Conservation (phyloP, 371 early-diverging fungal species). For the Chytridium lagenaria region DNA sequence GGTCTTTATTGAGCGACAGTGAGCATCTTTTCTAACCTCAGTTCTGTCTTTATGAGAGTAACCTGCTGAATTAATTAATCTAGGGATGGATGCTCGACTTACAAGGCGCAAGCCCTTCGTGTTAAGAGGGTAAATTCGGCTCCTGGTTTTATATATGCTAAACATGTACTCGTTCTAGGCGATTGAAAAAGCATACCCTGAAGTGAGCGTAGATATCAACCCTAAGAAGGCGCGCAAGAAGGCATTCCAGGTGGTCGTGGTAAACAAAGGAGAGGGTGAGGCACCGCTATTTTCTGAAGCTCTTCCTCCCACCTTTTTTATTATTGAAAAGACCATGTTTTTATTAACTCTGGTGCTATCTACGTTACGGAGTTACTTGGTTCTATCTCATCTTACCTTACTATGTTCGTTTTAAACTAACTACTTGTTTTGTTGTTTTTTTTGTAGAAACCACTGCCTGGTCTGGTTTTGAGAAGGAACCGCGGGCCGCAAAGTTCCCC, state of each 20-base stretch:
- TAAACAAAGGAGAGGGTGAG: not conserved
- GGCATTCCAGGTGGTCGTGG: not conserved
- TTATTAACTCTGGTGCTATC: too few species aligned
- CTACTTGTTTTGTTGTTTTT: not conserved
- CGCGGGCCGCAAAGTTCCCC: constrained; percentile 5
- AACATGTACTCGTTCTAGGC: not conserved
- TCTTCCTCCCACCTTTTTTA: not conserved
- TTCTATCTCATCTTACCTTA: too few species aligned
- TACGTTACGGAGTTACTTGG: too few species aligned
- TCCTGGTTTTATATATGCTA: not conserved
- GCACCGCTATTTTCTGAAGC: not conserved
- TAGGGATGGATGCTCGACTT: not conserved
- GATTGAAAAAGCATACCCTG: not conserved
- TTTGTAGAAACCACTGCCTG: not conserved
- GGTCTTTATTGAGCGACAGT: not conserved
- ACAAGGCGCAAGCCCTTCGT: not conserved
- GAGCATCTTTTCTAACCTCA: not conserved
- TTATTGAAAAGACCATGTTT: too few species aligned
- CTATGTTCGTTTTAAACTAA: not conserved
- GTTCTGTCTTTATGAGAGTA: not conserved
- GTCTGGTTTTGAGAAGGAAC: constrained; percentile 13
- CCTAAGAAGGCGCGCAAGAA: not conserved
- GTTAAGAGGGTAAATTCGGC: not conserved
- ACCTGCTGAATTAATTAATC: not conserved
- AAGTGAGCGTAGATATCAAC: not conserved